Evolutionary conservation across 345 rosid genomes (phyloP), one percentile per base, ranked within the genome.

Genomic region (Gynandropsis gynandra): DNA sequence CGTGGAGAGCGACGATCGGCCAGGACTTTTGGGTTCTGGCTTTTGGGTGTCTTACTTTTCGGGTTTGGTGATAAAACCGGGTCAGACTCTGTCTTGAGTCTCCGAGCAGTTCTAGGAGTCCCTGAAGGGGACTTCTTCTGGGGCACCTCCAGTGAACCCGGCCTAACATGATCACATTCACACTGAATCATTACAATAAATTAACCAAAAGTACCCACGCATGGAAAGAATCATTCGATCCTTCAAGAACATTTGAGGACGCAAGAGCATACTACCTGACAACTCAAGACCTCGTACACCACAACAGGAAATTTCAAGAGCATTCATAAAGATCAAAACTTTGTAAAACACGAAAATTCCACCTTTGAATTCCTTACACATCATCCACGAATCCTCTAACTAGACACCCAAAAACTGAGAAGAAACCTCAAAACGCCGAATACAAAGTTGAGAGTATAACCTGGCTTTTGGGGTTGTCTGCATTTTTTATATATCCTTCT

Each of bases 381-480:
- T 4, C 10, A 59, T 10, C 29, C 41, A 54, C 27, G 47, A 33
- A 6, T 15, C 8, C 48, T 0, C 31, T 31, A 39, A 45, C 7
- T 29, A n/a, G 29, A 20, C 7, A 44, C 13, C 57, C 54, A 18
- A 41, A 27, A n/a, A n/a, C n/a, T n/a, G n/a, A 5, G 37, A 14
- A 37, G 57, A 16, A 59, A 48, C 35, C 5, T 47, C 27, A 42
- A 34, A 19, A n/a, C n/a, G n/a, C n/a, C n/a, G n/a, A 53, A 27
- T 44, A 27, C 36, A 50, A 24, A 49, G 53, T 57, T 17, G 37
- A 20, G 41, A 50, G 66, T 21, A 71, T 67, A 63, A 86, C 97
- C 83, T 79, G 51, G 74, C 72, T 78, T 86, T 87, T 46, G 94
- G 83, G 16, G 29, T 24, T 24, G 94, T 80, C 89, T 89, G 97